A percentile compares a stretch with the other conserved stretches of the same genome.
These are phyloP conservation scores for Yamadazyma triangularis DNA, from an alignment of 1,139 yeast species.

Conservation along the genomic window DNA sequence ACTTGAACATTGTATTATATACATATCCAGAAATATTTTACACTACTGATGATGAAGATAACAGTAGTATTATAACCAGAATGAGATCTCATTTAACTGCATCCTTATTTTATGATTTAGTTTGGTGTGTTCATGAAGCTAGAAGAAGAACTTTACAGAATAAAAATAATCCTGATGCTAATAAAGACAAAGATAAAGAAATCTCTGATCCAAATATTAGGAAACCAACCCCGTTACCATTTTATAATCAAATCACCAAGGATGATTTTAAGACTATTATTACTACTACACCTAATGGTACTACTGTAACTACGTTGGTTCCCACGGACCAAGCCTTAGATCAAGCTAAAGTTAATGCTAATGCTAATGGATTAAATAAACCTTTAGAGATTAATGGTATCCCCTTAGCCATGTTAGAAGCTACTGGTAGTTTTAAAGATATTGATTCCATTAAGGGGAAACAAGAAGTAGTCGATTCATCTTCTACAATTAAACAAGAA, in stretches of 20 bases:
- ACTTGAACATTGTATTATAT: constrained; percentile 78
- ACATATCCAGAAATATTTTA: constrained; percentile 79
- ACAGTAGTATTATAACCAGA: constrained; percentile 65
- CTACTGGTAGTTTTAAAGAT: constrained; percentile 63
- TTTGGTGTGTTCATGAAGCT: constrained; percentile 95
- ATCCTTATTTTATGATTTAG: constrained; percentile 84
- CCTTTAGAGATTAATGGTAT: constrained; percentile 75
- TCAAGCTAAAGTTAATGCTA: constrained; percentile 54
- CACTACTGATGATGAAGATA: constrained; percentile 16
- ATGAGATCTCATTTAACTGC: constrained; percentile 94
- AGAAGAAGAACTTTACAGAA: constrained; percentile 63
- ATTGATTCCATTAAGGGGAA: constrained; percentile 1
- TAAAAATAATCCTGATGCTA: constrained; percentile 17
- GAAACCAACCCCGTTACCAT: constrained; percentile 73
- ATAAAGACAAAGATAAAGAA: constrained; percentile 8
- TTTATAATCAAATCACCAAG: constrained; percentile 86
- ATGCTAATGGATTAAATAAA: constrained; percentile 37
- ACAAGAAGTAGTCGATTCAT: neutral
- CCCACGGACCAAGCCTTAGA: constrained; percentile 77
- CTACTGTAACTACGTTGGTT: constrained; percentile 82
- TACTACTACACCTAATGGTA: constrained; percentile 88
- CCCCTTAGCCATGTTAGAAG: constrained; percentile 74
- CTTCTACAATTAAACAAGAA: neutral
- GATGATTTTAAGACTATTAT: constrained; percentile 85
- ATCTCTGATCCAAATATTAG: constrained; percentile 4